These are phyloP conservation scores for Plasmodium sp. DNA, from an alignment of 169 alveolate genomes.

Conservation along the genomic window DNA sequence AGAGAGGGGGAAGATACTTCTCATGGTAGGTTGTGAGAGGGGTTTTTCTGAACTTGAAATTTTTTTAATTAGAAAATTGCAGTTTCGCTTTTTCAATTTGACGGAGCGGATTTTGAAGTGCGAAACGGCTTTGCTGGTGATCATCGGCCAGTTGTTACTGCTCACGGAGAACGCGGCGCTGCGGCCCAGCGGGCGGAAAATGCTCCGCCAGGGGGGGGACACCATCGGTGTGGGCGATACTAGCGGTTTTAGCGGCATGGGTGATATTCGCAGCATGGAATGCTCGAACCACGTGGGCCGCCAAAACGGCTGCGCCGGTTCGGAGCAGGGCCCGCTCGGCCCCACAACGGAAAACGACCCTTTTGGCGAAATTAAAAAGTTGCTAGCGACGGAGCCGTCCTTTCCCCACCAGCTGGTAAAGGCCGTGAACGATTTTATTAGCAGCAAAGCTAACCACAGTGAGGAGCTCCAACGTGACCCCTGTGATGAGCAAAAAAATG, in stretches of 20 bases:
- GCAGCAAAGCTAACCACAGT: background rate
- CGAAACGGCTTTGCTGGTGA: constrained; percentile 66
- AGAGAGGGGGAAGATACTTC: constrained; percentile 55
- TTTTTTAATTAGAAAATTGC: constrained; percentile 39
- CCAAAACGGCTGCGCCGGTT: background rate
- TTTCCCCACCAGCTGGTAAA: constrained; percentile 20
- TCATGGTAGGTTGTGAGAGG: constrained; percentile 73
- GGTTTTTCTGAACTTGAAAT: constrained; percentile 72
- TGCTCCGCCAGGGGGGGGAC: constrained; percentile 1
- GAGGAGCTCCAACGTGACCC: background rate
- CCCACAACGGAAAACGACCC: background rate
- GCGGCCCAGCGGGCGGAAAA: constrained; percentile 61
- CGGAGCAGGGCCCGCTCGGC: background rate
- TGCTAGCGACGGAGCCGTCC: background rate
- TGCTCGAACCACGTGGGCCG: background rate
- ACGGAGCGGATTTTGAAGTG: constrained; percentile 68
- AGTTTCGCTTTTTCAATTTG: constrained; percentile 50
- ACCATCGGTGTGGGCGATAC: background rate
- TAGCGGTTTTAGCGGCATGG: background rate
- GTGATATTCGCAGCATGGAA: background rate
- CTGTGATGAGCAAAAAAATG: background rate
- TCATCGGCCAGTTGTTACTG: constrained; percentile 56
- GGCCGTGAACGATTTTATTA: constrained; percentile 1
- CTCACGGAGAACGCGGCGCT: constrained; percentile 45
- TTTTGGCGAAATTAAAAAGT: constrained; percentile 22